Conservation (phyloP, 164 flowering plant species). For the Annona squamosa region DNA sequence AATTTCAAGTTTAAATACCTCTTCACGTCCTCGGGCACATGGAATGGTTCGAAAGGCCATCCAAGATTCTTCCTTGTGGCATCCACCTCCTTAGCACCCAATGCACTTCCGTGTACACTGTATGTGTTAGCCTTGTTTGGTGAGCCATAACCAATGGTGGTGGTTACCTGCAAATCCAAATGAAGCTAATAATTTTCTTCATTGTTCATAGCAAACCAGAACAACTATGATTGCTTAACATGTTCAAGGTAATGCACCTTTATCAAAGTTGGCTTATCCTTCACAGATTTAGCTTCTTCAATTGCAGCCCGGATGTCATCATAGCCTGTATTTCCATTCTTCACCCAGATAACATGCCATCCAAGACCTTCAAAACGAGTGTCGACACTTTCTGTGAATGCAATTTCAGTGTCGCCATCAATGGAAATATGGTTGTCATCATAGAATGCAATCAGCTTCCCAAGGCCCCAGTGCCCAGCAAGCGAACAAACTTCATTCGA, state of each 20-base stretch:
- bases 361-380: conserved; percentile 91
- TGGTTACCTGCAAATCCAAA: conserved; percentile 45
- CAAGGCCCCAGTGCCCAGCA: conserved; percentile 98
- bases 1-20: conserved; percentile 30
- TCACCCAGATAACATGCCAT: conserved; percentile 97
- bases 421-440: conserved; percentile 97
- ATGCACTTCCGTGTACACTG: conserved; percentile 89
- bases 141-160: conserved; percentile 96
- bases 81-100: conserved; percentile 95
- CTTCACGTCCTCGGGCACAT: conserved; percentile 91
- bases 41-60: conserved; percentile 92
- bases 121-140: conserved; percentile 96
- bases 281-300: conserved; percentile 87
- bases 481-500: conserved; percentile 89
- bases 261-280: conserved; percentile 88
- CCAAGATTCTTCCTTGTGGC: conserved; percentile 93
- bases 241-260: conserved; percentile 40
- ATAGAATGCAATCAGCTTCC: conserved; percentile 91
- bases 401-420: conserved; percentile 93
- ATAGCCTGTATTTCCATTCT: conserved; percentile 92
- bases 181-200: not conserved
- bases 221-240: too few species aligned
- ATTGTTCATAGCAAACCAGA: not conserved
- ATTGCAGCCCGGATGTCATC: conserved; percentile 98
- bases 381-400: conserved; percentile 88